Evolutionary conservation across 2,329 filamentous ascomycete genomes (phyloP).

Genomic region (Ascochyta koolunga): DNA sequence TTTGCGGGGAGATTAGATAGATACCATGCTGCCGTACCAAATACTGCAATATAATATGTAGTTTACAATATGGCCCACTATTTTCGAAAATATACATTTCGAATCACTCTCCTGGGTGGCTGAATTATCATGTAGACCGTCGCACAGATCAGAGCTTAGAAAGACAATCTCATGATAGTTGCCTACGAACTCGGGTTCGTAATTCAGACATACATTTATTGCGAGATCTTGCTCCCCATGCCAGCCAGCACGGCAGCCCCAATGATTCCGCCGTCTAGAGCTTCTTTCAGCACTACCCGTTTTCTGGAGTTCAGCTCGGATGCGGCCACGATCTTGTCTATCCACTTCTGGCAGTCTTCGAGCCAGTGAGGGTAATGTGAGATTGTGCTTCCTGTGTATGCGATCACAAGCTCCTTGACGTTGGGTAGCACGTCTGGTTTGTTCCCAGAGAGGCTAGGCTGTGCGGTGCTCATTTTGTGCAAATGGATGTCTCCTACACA

Average conservation of each 20-base stretch:
- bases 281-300: conserved; percentile 59
- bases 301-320: conserved; percentile 47
- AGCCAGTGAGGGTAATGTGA: conserved; percentile 79
- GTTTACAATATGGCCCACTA: too few relatives aligned
- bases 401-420: conserved; percentile 71
- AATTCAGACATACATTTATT: too few relatives aligned
- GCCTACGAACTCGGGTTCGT: too few relatives aligned
- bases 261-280: conserved; percentile 61
- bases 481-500: conserved; percentile 69
- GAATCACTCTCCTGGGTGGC: too few relatives aligned
- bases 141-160: too few relatives aligned
- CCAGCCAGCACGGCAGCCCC: conserved; percentile 62
- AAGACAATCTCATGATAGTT: too few relatives aligned
- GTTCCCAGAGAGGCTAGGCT: conserved; percentile 24
- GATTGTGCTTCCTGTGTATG: conserved; percentile 81
- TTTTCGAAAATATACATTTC: too few relatives aligned
- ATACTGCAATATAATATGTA: too few relatives aligned
- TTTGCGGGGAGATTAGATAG: too few relatives aligned
- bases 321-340: conserved; percentile 62
- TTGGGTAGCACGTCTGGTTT: conserved; percentile 24
- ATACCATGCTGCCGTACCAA: too few relatives aligned
- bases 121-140: too few relatives aligned
- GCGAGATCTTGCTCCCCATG: conserved; percentile 39
- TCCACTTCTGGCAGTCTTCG: conserved; percentile 70
- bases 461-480: conserved; percentile 15